A percentile compares a stretch with the other conserved stretches of the same genome.
Conservation (phyloP, 2,329 filamentous ascomycete species). For the Rasamsonia emersonii region DNA sequence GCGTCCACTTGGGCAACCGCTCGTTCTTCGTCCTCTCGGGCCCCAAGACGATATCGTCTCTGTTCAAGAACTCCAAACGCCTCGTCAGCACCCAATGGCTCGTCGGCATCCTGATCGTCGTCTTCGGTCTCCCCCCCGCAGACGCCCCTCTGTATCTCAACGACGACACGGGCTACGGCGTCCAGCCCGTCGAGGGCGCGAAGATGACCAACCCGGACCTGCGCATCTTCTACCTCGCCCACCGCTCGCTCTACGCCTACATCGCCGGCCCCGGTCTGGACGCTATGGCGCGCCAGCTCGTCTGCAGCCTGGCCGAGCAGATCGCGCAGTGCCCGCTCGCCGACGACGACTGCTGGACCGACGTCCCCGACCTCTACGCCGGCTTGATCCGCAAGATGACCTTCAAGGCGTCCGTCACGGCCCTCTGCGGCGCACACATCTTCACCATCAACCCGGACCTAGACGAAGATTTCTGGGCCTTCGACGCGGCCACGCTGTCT, state of each 20-base stretch:
- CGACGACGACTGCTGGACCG: neutral
- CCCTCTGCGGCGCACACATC: constrained; percentile 36
- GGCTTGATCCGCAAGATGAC: constrained; percentile 4
- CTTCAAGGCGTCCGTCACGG: constrained; percentile 10
- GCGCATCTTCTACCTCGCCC: constrained; percentile 5
- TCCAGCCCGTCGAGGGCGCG: constrained; percentile 2
- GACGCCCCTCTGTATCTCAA: constrained; percentile 3
- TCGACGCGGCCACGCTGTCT: constrained; percentile 10
- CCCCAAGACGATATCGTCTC: constrained; percentile 1
- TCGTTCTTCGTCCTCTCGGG: neutral
- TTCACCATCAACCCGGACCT: constrained; percentile 34
- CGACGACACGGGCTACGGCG: constrained; percentile 5
- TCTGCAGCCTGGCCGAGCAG: constrained; percentile 3
- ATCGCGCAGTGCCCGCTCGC: neutral
- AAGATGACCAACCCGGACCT: constrained; percentile 6
- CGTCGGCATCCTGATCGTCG: constrained; percentile 4
- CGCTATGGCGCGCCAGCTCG: constrained; percentile 5
- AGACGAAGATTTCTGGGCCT: constrained; percentile 31
- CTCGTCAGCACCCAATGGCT: constrained; percentile 6
- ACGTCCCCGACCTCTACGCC: neutral
- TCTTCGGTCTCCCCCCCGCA: constrained; percentile 2
- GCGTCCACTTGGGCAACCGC: neutral
- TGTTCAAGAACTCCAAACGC: constrained; percentile 5
- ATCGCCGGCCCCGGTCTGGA: constrained; percentile 4
- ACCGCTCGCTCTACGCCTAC: neutral